Evolutionary conservation across 371 early-diverging fungal genomes (phyloP).

Genomic region (Mortierella sp.): DNA sequence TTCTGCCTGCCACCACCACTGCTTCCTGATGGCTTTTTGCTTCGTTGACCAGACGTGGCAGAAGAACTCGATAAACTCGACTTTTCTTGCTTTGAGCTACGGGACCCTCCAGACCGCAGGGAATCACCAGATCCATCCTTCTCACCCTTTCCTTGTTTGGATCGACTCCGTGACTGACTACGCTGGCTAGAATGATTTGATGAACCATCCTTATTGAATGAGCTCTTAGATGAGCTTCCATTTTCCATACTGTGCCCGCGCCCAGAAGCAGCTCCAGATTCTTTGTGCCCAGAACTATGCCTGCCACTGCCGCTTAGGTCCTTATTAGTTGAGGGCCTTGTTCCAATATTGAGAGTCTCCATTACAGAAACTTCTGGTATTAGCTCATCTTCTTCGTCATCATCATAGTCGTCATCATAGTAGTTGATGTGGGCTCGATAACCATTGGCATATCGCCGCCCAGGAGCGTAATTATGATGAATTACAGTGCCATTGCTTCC

Average conservation of each 20-base stretch:
- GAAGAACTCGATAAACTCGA: conserved; percentile 12
- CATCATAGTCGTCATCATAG: conserved; percentile 43
- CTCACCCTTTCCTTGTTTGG: conserved; percentile 26
- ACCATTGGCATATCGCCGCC: conserved; percentile 47
- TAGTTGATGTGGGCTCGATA: conserved; percentile 39
- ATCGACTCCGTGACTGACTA: conserved; percentile 22
- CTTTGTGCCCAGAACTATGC: conserved; percentile 6
- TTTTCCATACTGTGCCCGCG: conserved; percentile 5
- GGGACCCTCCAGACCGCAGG: conserved; percentile 6
- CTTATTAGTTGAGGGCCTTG: conserved; percentile 25
- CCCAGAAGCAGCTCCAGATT: conserved; percentile 6
- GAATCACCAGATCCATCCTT: conserved; percentile 17
- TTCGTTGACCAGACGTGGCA: conserved; percentile 12
- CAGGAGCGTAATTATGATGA: conserved; percentile 31
- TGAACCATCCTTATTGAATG: conserved; percentile 9
- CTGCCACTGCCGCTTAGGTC: conserved; percentile 20
- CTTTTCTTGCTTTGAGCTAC: conserved; percentile 31
- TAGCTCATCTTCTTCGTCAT: conserved; percentile 40
- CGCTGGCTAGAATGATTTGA: conserved; percentile 11
- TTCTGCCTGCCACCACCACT: conserved; percentile 21
- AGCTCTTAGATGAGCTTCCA: conserved; percentile 11
- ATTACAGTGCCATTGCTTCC: conserved; percentile 22
- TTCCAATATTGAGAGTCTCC: conserved; percentile 55
- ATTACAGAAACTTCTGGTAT: conserved; percentile 30
- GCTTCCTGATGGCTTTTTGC: conserved; percentile 29